Conservation (phyloP, 495 filamentous ascomycete genomes). For the Aspergillus saccharolyticus region DNA sequence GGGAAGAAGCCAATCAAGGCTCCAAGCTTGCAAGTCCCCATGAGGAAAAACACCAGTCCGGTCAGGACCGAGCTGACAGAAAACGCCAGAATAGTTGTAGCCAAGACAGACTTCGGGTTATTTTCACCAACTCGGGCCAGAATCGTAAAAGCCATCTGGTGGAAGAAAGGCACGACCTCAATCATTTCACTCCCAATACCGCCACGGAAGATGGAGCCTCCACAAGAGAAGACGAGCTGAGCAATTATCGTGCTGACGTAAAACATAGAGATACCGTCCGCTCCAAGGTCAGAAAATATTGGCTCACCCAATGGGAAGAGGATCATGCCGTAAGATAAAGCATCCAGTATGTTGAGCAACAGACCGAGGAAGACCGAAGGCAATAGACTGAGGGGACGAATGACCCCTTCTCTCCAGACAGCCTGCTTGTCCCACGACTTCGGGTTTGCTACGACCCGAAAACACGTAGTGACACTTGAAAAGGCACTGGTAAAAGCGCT, state of each 20-base stretch:
- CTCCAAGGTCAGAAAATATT: slow-evolving; percentile 75
- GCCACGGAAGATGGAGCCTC: slow-evolving; percentile 83
- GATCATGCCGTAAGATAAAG: slow-evolving; percentile 95
- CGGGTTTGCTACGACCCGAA: slow-evolving; percentile 43
- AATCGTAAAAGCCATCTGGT: slow-evolving; percentile 92
- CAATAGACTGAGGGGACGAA: slow-evolving; percentile 62
- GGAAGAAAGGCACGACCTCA: slow-evolving; percentile 95
- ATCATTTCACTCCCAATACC: slow-evolving; percentile 98
- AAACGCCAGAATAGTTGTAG: slow-evolving; percentile 87
- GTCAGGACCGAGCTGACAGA: slow-evolving; percentile 88
- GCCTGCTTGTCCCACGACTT: slow-evolving; percentile 66
- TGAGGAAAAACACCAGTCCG: slow-evolving; percentile 81
- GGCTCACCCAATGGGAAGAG: slow-evolving; percentile 84
- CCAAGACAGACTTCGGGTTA: slow-evolving; percentile 77
- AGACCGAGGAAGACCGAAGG: slow-evolving; percentile 86
- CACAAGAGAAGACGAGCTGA: slow-evolving; percentile 83
- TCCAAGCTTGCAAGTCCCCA: slow-evolving; percentile 80
- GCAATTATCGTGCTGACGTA: slow-evolving; percentile 96
- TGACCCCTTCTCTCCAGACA: slow-evolving; percentile 58
- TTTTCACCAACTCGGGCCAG: slow-evolving; percentile 71
- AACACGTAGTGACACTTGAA: slow-evolving; percentile 22
- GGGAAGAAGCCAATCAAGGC: slow-evolving; percentile 95
- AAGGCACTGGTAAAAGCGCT: slow-evolving; percentile 19
- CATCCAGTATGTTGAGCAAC: slow-evolving; percentile 88
- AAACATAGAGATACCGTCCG: slow-evolving; percentile 96